Conservation (phyloP, 805 yeast species). For the Saccharomyces mikatae region DNA sequence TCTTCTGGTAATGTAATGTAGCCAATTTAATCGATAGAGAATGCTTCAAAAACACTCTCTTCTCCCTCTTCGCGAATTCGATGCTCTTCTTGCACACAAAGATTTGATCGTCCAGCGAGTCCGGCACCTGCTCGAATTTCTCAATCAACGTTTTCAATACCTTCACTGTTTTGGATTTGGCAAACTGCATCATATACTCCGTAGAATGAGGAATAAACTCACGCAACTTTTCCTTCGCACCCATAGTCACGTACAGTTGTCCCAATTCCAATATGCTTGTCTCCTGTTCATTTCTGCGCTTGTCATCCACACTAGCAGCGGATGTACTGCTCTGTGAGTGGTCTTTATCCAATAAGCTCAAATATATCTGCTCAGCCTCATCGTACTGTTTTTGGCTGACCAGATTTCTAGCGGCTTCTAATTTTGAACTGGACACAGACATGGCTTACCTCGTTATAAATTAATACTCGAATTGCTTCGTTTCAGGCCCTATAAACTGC, state of each 20-base stretch:
- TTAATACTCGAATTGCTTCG: neutral
- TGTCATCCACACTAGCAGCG: constrained; percentile 28
- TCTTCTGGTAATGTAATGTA: constrained; percentile 59
- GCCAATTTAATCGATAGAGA: constrained; percentile 79
- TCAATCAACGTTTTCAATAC: constrained; percentile 78
- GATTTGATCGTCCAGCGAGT: constrained; percentile 62
- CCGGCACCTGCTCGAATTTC: constrained; percentile 55
- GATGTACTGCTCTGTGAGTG: neutral
- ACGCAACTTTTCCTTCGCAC: constrained; percentile 44
- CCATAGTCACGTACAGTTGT: constrained; percentile 47
- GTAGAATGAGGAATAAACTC: constrained; percentile 62
- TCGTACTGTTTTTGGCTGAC: constrained; percentile 40
- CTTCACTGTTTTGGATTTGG: constrained; percentile 92
- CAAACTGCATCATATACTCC: constrained; percentile 63
- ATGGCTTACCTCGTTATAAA: constrained; percentile 4
- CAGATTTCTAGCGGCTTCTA: constrained; percentile 58
- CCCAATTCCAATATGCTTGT: constrained; percentile 70
- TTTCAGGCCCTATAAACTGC: neutral
- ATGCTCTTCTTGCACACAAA: constrained; percentile 68
- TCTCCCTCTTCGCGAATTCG: constrained; percentile 78
- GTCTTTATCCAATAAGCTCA: constrained; percentile 38
- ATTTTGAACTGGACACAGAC: constrained; percentile 12
- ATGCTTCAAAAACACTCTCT: constrained; percentile 83
- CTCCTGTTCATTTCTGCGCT: constrained; percentile 50
- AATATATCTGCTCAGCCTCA: constrained; percentile 55